A percentile compares a stretch with the other conserved stretches of the same genome.
Conservation (phyloP, 1,139 yeast species). For the Pneumocystis sp. region DNA sequence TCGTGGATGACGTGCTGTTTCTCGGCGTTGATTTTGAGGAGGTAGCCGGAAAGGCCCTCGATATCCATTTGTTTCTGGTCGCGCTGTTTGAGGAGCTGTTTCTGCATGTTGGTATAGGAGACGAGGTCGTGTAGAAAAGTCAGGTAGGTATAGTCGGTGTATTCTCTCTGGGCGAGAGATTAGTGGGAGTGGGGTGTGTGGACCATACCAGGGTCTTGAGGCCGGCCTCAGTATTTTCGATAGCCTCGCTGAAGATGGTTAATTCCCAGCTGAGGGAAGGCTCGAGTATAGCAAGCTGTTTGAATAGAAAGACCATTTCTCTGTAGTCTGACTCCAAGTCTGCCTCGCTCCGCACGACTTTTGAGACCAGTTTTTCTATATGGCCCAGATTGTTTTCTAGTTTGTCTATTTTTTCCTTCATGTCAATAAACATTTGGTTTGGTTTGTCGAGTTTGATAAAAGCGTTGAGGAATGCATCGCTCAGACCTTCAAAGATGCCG, state of each 20-base stretch:
- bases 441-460: conserved; percentile 67
- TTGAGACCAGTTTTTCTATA: conserved; percentile 62
- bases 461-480: conserved; percentile 85
- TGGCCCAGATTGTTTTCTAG: conserved; percentile 67
- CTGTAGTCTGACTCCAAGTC: conserved; percentile 61
- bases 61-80: conserved; percentile 86
- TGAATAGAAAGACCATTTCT: conserved; percentile 55
- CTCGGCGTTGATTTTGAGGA: conserved; percentile 55
- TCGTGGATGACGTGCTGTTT: conserved; percentile 43
- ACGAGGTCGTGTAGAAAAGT: conserved; percentile 77
- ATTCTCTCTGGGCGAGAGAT: conserved; percentile 30
- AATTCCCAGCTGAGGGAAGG: conserved; percentile 36
- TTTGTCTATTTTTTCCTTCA: conserved; percentile 67
- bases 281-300: conserved; percentile 48
- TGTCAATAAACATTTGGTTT: conserved; percentile 66
- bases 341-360: conserved; percentile 56
- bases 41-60: conserved; percentile 70
- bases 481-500: conserved; percentile 44
- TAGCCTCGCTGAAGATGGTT: conserved; percentile 38
- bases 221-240: conserved; percentile 31
- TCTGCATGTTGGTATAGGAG: conserved; percentile 64
- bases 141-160: conserved; percentile 65
- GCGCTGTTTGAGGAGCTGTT: conserved; percentile 61
- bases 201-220: conserved; percentile 30
- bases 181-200: too few species aligned